phyloP scores from a whole-genome alignment of 2,329 filamentous ascomycete species.

The Pestalotiopsis sp. region DNA sequence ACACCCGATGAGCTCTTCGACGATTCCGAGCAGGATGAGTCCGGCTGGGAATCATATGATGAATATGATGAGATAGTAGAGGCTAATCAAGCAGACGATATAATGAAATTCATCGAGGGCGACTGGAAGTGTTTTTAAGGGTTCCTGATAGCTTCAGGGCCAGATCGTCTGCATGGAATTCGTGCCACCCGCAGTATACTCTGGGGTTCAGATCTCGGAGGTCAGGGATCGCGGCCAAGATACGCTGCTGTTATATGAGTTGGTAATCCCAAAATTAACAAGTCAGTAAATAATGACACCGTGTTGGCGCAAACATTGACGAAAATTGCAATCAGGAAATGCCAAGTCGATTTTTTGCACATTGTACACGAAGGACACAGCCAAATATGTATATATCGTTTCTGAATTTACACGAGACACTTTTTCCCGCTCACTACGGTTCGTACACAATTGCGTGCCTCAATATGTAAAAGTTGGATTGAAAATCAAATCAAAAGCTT shows the following conservation, averaged over 20 bases:
- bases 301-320: too few species aligned
- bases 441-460: not conserved
- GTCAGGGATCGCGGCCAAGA: too few species aligned
- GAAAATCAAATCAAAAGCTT: not conserved
- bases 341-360: too few species aligned
- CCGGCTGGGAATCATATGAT: conserved; percentile 1
- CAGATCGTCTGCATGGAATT: too few species aligned
- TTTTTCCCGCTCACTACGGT: not conserved
- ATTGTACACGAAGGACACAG: not conserved
- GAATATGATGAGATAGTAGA: not conserved
- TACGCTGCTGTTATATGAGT: too few species aligned
- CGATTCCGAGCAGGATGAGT: not conserved
- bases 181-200: too few species aligned
- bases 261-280: too few species aligned
- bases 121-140: not conserved
- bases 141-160: too few species aligned
- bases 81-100: not conserved
- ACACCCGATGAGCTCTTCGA: not conserved
- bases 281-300: too few species aligned
- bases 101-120: not conserved
- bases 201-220: too few species aligned
- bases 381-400: not conserved
- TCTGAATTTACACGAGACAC: not conserved
- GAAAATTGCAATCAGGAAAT: too few species aligned
- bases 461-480: not conserved